Evolutionary conservation across 2,329 filamentous ascomycete genomes (phyloP).

Genomic region (Botrytis squamosa): DNA sequence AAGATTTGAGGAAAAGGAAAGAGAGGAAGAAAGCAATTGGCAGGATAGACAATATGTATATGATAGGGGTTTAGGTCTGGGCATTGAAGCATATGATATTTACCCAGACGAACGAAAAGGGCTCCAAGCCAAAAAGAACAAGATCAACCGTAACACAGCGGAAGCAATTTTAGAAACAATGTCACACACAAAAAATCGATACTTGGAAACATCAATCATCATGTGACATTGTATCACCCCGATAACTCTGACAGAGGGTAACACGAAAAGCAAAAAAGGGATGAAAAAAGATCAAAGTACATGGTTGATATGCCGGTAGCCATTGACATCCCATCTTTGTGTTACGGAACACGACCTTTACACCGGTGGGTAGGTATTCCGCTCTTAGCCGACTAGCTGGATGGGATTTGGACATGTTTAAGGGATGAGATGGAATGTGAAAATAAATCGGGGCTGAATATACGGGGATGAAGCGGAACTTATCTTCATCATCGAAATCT

Average conservation of each 20-base stretch:
- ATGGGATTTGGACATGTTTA: neutral
- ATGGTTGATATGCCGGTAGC: constrained; percentile 5
- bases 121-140: neutral
- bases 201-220: neutral
- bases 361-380: neutral
- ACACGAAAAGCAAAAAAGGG: neutral
- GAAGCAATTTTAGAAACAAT: neutral
- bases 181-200: neutral
- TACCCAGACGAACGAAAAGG: neutral
- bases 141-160: neutral
- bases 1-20: neutral
- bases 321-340: constrained; percentile 4
- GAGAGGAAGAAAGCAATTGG: neutral
- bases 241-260: neutral
- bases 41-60: neutral
- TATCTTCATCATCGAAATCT: neutral
- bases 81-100: neutral
- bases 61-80: neutral
- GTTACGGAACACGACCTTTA: neutral
- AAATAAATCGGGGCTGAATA: neutral
- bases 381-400: neutral
- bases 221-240: neutral
- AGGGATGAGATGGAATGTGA: neutral
- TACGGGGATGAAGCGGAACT: neutral
- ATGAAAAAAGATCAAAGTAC: neutral